Evolutionary conservation across 306 rosid species (phyloP), one percentile per base, ranked within the genome.

Genomic region (Mimosa bimucronata): DNA sequence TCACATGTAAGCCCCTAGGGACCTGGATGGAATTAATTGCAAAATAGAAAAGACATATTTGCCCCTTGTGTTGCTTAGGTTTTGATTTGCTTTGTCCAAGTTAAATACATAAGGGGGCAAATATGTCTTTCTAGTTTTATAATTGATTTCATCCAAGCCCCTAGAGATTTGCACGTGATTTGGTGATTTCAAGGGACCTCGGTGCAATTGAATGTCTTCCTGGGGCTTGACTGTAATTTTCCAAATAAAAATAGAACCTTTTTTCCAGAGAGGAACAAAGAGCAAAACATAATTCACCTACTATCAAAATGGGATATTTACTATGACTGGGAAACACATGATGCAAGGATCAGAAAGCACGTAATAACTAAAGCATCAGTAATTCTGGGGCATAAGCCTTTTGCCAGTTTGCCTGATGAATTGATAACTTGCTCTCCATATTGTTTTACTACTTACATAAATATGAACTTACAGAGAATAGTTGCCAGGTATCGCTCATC

Each of bases 401-500:
- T 30, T 14, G 52, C 44, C 66, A 9, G 19, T 64, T 16, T 29
- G 52, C 52, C 61, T 4, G 19, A 42, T 31, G 68, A 73, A 31
- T 48, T 28, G 50, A 19, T 48, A 26, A 31, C 30, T 53, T 45
- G 65, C 66, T 76, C 74, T 42, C 75, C 62, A 21, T 69, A 40
- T 28, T 21, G 26, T 12, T 55, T 44, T 52, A 25, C 57, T 67
- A 77, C 60, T 66, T 77, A 66, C 74, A 45, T 11, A 58, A 64
- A 44, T 55, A 2, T 72, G 26, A 48, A 78, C 52, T 82, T 40
- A 7, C 26, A 6, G 3, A 73, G n/a, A 65, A 30, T 11, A 45
- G 34, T 18, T 61, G 45, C 45, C 66, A 45, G 66, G 37, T 12
- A 28, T 8, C 10, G 67, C 66, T 74, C 70, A 73, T 77, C 82